Evolutionary conservation across 129 eudicot species (phyloP), one percentile per base, ranked within the genome.

Genomic region (Oenanthe sinensis): DNA sequence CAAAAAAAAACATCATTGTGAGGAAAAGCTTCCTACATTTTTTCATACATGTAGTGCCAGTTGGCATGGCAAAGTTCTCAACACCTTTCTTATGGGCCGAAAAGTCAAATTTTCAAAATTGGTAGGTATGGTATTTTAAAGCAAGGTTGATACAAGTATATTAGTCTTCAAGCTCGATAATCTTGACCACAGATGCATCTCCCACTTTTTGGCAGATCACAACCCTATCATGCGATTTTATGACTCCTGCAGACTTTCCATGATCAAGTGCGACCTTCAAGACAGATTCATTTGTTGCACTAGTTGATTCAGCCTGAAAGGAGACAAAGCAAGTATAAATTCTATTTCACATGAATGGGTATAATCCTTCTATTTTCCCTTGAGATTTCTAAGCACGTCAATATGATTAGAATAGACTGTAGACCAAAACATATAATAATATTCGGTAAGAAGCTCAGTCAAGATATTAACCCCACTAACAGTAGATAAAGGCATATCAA

Each of bases 201-300:
- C 97, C 96, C 26, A 92, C 89, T 81, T 92, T 92, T 75, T 92
- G 97, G 82, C 92, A 92, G 73, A 92, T 82, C 37, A 92, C 93
- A 60, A 92, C 92, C 12, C 96, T 86, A 30, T 92, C 97, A 73
- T 86, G 97, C 6, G 97, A 71, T 77, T 90, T 92, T 19, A 92
- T 83, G 7, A 92, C 65, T 54, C 96, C 97, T 3, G 85, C 74
- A 13, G 91, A 80, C 84, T 90, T 92, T 62, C 97, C 97, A 76
- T 92, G 90, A 74, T 92, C 97, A 72, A 90, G 77, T 19, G 93
- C 91, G 17, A 87, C 86, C 86, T 90, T 92, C 80, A 92, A 78
- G 71, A 90, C 83, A 6, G 93, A 78, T 77, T 90, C 96, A 54
- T 87, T 90, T 77, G 96, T 86, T 63, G 93, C 91, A 68, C 83